A percentile compares a stretch with the other conserved stretches of the same genome.
phyloP scores from a whole-genome alignment of 2,329 filamentous ascomycete species.

The Grosmannia huntii region DNA sequence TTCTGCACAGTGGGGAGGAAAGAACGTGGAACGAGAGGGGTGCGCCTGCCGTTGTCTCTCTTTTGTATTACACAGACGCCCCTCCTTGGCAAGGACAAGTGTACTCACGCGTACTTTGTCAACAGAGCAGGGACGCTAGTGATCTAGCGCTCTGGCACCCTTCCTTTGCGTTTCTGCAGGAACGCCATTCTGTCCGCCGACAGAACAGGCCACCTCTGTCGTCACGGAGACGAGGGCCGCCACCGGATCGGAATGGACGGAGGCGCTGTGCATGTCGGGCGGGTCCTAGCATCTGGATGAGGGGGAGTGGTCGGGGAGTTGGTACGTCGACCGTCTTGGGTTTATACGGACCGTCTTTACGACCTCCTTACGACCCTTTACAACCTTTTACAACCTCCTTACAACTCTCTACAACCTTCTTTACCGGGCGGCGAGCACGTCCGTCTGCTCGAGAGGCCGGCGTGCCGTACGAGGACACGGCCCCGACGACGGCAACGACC shows the following conservation, averaged over 20 bases:
- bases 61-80: not conserved
- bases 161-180: not conserved
- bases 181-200: not conserved
- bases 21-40: not conserved
- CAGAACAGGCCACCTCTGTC: too few relatives aligned
- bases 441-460: constrained; percentile 55
- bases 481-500: constrained; percentile 23
- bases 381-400: not conserved
- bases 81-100: too few relatives aligned
- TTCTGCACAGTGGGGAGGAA: not conserved
- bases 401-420: constrained; percentile 41
- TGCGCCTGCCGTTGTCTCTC: not conserved
- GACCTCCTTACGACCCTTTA: too few relatives aligned
- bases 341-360: too few relatives aligned
- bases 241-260: too few relatives aligned
- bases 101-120: not conserved
- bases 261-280: too few relatives aligned
- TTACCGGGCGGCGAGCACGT: constrained; percentile 68
- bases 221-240: too few relatives aligned
- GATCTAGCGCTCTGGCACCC: not conserved
- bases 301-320: too few relatives aligned
- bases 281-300: too few relatives aligned
- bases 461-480: constrained; percentile 50
- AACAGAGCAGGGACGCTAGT: not conserved
- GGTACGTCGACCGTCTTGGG: too few relatives aligned